phyloP scores from a whole-genome alignment of 306 rosid genomes.

The Purshia tridentata region DNA sequence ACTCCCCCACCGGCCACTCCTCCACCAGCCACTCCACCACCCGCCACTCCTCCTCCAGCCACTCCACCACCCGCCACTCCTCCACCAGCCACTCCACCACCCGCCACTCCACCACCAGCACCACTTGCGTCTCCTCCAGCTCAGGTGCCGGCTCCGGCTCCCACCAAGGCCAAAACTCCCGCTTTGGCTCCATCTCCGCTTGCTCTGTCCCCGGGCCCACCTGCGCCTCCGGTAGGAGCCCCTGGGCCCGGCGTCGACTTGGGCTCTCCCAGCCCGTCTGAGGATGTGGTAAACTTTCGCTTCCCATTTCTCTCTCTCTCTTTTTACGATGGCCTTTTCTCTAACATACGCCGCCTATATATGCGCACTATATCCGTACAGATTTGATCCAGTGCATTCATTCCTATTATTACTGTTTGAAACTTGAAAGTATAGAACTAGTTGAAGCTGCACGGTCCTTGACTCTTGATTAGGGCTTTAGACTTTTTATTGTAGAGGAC shows the following conservation, averaged over 20 bases:
- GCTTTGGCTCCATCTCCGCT: constrained; percentile 50
- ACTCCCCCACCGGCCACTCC: constrained; percentile 43
- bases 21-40: constrained; percentile 46
- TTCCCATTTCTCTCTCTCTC: background rate
- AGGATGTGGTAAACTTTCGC: constrained; percentile 39
- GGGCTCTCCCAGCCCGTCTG: constrained; percentile 45
- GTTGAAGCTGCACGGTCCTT: no score
- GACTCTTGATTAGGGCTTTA: background rate
- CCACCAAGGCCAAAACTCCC: constrained; percentile 41
- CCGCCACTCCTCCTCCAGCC: constrained; percentile 14
- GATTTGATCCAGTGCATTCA: background rate
- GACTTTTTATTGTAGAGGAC: background rate
- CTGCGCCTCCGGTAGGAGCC: constrained; percentile 47
- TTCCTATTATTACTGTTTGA: background rate
- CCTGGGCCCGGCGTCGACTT: constrained; percentile 55
- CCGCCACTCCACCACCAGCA: constrained; percentile 51
- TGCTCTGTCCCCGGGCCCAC: constrained; percentile 32
- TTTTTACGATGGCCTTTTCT: background rate
- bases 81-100: constrained; percentile 59
- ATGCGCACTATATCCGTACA: background rate
- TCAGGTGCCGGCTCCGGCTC: constrained; percentile 52
- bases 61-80: constrained; percentile 53
- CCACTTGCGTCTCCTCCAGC: constrained; percentile 52
- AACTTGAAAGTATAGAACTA: no score
- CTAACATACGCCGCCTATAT: background rate